Percentiles rank a stretch among this genome's conserved stretches.
Conservation (phyloP, 73 alveolate genomes). For the Uronychia setigera region DNA sequence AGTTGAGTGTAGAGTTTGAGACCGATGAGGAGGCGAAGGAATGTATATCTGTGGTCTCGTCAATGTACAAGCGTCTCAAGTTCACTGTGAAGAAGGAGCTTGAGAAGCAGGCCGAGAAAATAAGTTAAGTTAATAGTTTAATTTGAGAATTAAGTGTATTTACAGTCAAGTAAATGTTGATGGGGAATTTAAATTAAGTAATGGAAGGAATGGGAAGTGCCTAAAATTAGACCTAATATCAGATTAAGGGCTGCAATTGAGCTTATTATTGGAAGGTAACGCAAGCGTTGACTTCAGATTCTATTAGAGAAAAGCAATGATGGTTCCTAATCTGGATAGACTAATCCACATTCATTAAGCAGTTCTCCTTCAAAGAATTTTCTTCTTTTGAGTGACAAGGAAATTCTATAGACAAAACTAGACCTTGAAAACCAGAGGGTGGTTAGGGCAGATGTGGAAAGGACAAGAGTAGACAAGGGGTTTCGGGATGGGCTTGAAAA, state of each 20-base stretch:
- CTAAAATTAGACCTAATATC: no score
- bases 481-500: constrained; percentile 55
- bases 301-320: background rate
- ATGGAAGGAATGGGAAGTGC: no score
- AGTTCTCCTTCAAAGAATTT: background rate
- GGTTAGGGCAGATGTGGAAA: constrained; percentile 48
- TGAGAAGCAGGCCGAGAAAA: no score
- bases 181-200: no score
- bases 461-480: constrained; percentile 37
- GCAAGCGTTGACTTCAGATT: background rate
- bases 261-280: background rate
- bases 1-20: constrained; percentile 33
- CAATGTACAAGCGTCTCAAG: no score
- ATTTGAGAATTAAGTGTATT: no score
- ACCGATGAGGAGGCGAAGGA: constrained; percentile 44
- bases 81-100: no score
- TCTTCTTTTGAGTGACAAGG: background rate
- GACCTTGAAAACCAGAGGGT: constrained; percentile 53
- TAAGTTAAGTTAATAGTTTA: no score
- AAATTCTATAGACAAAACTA: background rate
- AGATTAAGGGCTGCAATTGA: no score
- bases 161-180: no score
- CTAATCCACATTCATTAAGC: background rate
- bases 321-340: background rate
- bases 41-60: no score